phyloP scores from a whole-genome alignment of 2,329 filamentous ascomycete species.

The Penicillium frequentans region DNA sequence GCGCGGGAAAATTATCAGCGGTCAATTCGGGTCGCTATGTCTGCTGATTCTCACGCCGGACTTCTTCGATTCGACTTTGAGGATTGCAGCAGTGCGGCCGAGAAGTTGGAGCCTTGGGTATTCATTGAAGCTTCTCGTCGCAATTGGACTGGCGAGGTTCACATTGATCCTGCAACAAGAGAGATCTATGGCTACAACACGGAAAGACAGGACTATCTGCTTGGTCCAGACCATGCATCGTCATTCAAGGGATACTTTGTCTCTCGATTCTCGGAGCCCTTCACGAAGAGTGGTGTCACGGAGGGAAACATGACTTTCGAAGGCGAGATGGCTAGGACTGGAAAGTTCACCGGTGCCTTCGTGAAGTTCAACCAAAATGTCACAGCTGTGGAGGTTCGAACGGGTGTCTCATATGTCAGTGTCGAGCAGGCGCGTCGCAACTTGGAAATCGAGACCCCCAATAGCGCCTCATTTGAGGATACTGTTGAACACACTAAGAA shows the following conservation, averaged over 20 bases:
- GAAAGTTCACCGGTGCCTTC: conserved; percentile 44
- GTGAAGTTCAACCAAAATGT: conserved; percentile 37
- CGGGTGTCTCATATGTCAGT: conserved; percentile 50
- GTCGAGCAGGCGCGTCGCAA: conserved; percentile 49
- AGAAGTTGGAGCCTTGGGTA: conserved; percentile 35
- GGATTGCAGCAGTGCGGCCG: not conserved
- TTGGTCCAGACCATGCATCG: conserved; percentile 45
- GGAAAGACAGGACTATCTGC: conserved; percentile 48
- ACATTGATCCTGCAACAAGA: conserved; percentile 35
- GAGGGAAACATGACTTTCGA: conserved; percentile 29
- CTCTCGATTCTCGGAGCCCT: conserved; percentile 48
- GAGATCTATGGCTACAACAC: conserved; percentile 49
- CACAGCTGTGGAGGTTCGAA: conserved; percentile 45
- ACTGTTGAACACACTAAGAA: conserved; percentile 44
- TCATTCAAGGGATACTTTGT: conserved; percentile 50
- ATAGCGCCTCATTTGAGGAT: conserved; percentile 37
- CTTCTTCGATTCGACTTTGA: conserved; percentile 45
- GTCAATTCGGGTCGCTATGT: conserved; percentile 36
- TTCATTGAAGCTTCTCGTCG: conserved; percentile 47
- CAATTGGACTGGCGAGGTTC: conserved; percentile 48
- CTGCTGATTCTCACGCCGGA: conserved; percentile 45
- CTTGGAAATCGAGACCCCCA: conserved; percentile 45
- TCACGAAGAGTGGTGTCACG: conserved; percentile 39
- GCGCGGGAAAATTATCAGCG: not conserved
- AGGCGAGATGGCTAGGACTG: conserved; percentile 23